Evolutionary conservation across 2,329 filamentous ascomycete genomes (phyloP).

Genomic region (Didymella exigua): DNA sequence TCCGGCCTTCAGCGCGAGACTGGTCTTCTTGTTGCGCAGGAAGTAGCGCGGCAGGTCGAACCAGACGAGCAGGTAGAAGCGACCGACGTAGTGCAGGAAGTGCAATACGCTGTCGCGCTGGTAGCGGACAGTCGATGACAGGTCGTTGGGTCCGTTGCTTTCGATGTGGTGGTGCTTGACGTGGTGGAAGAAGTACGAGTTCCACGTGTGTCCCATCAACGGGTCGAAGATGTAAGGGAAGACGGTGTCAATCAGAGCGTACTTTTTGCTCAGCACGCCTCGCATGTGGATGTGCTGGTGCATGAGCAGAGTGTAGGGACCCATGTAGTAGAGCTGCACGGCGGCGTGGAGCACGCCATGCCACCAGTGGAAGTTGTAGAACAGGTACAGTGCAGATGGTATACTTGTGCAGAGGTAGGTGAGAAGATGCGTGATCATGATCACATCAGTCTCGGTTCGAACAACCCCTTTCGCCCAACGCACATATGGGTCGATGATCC

Average conservation of each 20-base stretch:
- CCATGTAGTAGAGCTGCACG: conserved; percentile 72
- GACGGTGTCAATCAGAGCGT: conserved; percentile 62
- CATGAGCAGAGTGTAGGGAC: conserved; percentile 79
- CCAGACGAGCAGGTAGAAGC: conserved; percentile 77
- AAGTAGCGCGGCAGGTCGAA: conserved; percentile 78
- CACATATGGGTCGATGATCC: conserved; percentile 65
- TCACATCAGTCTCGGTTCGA: conserved; percentile 72
- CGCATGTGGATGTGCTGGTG: conserved; percentile 83
- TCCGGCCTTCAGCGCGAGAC: conserved; percentile 60
- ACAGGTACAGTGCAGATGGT: conserved; percentile 70
- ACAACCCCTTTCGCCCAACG: conserved; percentile 61
- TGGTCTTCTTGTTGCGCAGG: conserved; percentile 63
- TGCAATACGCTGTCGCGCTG: conserved; percentile 71
- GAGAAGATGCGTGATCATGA: conserved; percentile 77
- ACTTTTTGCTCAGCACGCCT: conserved; percentile 66
- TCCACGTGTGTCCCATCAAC: conserved; percentile 83
- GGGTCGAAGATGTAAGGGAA: conserved; percentile 79
- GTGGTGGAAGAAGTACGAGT: conserved; percentile 84
- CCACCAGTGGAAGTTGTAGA: conserved; percentile 67
- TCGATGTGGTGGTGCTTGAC: conserved; percentile 87
- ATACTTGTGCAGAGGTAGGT: conserved; percentile 73
- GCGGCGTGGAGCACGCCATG: conserved; percentile 70
- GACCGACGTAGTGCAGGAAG: conserved; percentile 73
- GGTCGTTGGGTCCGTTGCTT: conserved; percentile 76
- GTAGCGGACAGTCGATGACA: conserved; percentile 77